A percentile compares a stretch with the other conserved stretches of the same genome.
Evolutionary conservation across 108 stramenopile genomes (phyloP).

Genomic region (Mayamaea pseudoterrestris): DNA sequence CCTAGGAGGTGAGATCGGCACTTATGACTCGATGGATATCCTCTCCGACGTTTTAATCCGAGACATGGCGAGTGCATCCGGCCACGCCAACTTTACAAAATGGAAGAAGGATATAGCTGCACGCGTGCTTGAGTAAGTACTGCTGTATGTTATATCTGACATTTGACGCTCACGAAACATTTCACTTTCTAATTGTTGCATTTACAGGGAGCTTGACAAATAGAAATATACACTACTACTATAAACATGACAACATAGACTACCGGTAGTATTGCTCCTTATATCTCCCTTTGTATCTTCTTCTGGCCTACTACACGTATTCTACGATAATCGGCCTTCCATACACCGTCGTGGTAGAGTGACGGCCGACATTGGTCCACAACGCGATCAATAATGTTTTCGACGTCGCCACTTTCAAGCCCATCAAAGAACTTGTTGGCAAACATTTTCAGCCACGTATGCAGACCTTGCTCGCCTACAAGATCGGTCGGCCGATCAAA

Average conservation of each 20-base stretch:
- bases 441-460: constrained; percentile 28
- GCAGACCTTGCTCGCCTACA: constrained; percentile 15
- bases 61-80: background rate
- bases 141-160: background rate
- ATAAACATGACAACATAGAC: background rate
- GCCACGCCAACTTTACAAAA: background rate
- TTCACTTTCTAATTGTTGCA: background rate
- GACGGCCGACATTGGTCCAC: background rate
- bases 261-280: background rate
- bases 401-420: background rate
- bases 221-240: background rate
- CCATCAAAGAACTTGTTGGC: constrained; percentile 14
- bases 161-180: background rate
- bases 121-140: background rate
- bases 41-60: background rate
- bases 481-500: constrained; percentile 23
- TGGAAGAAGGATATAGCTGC: background rate
- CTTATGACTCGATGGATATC: too few species aligned
- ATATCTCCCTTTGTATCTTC: background rate
- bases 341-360: constrained; percentile 7
- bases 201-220: background rate
- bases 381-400: constrained; percentile 7
- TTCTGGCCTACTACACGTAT: constrained; percentile 19
- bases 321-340: constrained; percentile 30
- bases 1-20: too few species aligned